Conservation (phyloP, 306 rosid species). For the Pachyrhizus erosus region DNA sequence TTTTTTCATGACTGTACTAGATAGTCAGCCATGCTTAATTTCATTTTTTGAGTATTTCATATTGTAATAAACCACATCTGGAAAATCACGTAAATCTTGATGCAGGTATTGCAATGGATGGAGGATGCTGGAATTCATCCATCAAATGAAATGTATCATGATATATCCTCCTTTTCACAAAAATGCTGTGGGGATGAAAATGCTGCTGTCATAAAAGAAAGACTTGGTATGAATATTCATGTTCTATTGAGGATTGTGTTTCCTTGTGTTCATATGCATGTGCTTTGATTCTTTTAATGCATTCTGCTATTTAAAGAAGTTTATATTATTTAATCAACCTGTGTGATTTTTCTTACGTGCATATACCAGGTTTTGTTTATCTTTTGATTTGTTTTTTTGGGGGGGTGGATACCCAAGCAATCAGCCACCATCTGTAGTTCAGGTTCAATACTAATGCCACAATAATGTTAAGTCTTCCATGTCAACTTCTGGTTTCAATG, state of each 20-base stretch:
- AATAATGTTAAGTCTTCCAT: too few species aligned
- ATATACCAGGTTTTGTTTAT: background rate
- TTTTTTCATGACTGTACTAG: background rate
- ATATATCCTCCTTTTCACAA: constrained; percentile 71
- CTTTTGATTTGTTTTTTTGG: background rate
- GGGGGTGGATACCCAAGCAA: background rate
- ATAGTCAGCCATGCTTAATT: constrained; percentile 1
- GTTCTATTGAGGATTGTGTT: background rate
- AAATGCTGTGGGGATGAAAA: constrained; percentile 71
- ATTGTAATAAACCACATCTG: constrained; percentile 25
- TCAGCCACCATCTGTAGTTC: background rate
- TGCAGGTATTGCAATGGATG: constrained; percentile 94
- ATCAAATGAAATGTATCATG: constrained; percentile 65
- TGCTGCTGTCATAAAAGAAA: constrained; percentile 72
- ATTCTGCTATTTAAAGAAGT: constrained; percentile 3
- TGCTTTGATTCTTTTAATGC: constrained; percentile 18
- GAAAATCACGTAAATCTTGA: constrained; percentile 28
- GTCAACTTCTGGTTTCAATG: background rate
- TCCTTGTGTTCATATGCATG: constrained; percentile 3
- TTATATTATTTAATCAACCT: constrained; percentile 21
- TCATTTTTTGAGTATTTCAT: constrained; percentile 35
- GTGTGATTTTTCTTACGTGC: constrained; percentile 35
- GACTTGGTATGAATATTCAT: constrained; percentile 68
- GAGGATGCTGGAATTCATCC: constrained; percentile 85
- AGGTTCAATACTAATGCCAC: too few species aligned